Percentiles rank a stretch among this genome's conserved stretches.
These are phyloP conservation scores for Basipetospora chlamydospora DNA, from an alignment of 2,329 filamentous ascomycete species.

Conservation along the genomic window DNA sequence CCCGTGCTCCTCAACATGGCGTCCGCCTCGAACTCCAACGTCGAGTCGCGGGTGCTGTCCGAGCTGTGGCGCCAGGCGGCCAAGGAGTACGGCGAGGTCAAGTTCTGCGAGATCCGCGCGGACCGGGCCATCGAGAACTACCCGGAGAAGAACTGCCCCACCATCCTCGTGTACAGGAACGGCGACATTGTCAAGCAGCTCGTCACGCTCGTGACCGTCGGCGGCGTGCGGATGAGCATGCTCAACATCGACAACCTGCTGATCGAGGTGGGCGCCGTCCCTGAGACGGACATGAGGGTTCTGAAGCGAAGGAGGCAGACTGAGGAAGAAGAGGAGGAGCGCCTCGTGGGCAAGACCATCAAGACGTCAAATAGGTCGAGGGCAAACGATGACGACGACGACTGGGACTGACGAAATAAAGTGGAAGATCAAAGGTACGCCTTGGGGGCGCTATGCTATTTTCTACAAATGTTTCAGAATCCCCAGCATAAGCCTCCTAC, in stretches of 20 bases:
- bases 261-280: conserved; percentile 67
- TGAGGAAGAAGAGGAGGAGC: conserved; percentile 46
- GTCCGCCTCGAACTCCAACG: conserved; percentile 62
- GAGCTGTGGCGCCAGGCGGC: conserved; percentile 81
- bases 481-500: no score
- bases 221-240: conserved; percentile 56
- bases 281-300: conserved; percentile 64
- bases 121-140: conserved; percentile 94
- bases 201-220: conserved; percentile 72
- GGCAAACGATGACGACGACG: conserved; percentile 38
- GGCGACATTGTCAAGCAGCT: conserved; percentile 85
- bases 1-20: conserved; percentile 68
- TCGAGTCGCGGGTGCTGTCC: conserved; percentile 69
- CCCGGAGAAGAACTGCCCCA: conserved; percentile 87
- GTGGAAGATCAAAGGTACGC: conserved; percentile 5
- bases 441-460: no score
- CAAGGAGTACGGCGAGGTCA: conserved; percentile 77
- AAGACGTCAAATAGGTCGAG: conserved; percentile 30
- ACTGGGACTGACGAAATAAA: conserved; percentile 37
- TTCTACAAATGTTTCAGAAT: no score
- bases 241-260: conserved; percentile 68
- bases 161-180: conserved; percentile 81
- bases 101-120: conserved; percentile 91
- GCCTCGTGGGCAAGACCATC: conserved; percentile 30
- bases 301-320: conserved; percentile 44